These are phyloP conservation scores for Botrytis aclada DNA, from an alignment of 2,329 filamentous ascomycete species.

Conservation along the genomic window DNA sequence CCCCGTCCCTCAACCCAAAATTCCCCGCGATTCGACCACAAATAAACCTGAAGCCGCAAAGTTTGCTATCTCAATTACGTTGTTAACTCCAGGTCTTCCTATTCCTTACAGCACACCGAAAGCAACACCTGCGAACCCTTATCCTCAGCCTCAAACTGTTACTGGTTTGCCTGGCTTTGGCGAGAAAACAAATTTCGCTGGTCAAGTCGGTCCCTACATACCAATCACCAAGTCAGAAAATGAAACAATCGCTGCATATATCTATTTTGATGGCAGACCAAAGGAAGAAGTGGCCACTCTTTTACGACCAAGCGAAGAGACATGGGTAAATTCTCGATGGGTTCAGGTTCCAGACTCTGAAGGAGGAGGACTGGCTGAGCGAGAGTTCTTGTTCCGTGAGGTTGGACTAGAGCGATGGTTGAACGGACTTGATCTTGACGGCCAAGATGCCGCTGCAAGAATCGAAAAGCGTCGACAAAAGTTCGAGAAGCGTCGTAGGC, in stretches of 20 bases:
- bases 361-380: conserved; percentile 89
- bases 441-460: conserved; percentile 84
- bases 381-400: conserved; percentile 95
- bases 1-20: conserved; percentile 82
- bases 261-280: conserved; percentile 92
- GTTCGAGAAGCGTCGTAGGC: conserved; percentile 65
- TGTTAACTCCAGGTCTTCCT: conserved; percentile 81
- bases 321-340: conserved; percentile 98
- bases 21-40: conserved; percentile 60
- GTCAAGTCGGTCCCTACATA: conserved; percentile 77
- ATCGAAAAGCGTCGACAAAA: conserved; percentile 85
- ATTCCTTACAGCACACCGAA: conserved; percentile 93
- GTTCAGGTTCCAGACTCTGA: conserved; percentile 89
- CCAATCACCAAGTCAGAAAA: conserved; percentile 90
- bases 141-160: conserved; percentile 79
- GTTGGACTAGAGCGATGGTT: conserved; percentile 95
- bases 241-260: conserved; percentile 97
- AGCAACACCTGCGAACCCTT: conserved; percentile 69
- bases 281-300: conserved; percentile 98
- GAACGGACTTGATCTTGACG: conserved; percentile 92
- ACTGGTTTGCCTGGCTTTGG: conserved; percentile 60
- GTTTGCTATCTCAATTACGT: conserved; percentile 96
- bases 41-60: conserved; percentile 86
- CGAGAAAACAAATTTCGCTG: conserved; percentile 51
- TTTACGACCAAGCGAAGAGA: conserved; percentile 88